Conservation (phyloP, 371 early-diverging fungal genomes). For the Coemansia sp. region DNA sequence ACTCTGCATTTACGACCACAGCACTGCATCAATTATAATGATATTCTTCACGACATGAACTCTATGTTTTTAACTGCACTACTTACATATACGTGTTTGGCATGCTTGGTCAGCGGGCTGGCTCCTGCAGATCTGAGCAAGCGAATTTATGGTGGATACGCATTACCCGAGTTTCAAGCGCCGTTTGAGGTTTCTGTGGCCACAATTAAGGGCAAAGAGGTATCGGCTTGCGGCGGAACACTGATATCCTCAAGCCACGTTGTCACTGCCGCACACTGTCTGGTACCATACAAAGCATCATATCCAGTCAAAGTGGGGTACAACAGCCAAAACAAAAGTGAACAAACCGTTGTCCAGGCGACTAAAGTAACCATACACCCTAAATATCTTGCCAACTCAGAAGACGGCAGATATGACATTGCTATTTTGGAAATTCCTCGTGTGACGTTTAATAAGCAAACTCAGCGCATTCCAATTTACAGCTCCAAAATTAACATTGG, state of each 20-base stretch:
- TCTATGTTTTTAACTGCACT: neutral
- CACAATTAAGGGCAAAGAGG: neutral
- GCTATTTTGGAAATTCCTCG: constrained; percentile 32
- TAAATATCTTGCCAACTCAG: constrained; percentile 7
- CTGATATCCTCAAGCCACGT: constrained; percentile 36
- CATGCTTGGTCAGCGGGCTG: neutral
- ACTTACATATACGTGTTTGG: neutral
- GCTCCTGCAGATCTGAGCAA: constrained; percentile 1
- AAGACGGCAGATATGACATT: constrained; percentile 30
- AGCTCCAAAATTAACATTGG: constrained; percentile 1
- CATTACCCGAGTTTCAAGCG: neutral
- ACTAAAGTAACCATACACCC: constrained; percentile 34
- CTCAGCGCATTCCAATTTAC: constrained; percentile 28
- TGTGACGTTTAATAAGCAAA: constrained; percentile 15
- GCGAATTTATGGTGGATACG: constrained; percentile 12
- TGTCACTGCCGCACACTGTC: constrained; percentile 52
- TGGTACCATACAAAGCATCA: constrained; percentile 9
- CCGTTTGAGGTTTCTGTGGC: constrained; percentile 9
- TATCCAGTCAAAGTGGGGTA: neutral
- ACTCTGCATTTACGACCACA: neutral
- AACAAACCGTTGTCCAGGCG: constrained; percentile 10
- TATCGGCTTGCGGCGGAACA: constrained; percentile 40
- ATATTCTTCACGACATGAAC: neutral
- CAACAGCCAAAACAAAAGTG: constrained; percentile 8
- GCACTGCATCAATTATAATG: neutral